Conservation (phyloP, 768 basidiomycete species). For the Trametes cubensis region DNA sequence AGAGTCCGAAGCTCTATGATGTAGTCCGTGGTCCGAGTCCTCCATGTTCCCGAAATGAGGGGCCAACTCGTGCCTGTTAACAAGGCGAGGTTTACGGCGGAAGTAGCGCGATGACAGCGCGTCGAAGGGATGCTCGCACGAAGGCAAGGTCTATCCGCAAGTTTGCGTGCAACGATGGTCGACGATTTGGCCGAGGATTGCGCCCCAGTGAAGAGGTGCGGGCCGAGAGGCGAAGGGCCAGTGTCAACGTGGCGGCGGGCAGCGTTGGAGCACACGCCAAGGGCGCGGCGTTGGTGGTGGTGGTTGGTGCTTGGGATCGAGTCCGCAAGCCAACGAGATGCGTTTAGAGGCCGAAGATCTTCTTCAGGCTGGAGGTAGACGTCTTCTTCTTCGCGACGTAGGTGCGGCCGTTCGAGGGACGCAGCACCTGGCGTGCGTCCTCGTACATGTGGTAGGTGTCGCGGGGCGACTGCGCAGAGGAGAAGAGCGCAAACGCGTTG, state of each 20-base stretch:
- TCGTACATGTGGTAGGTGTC: slow-evolving; percentile 27
- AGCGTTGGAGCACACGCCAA: slow-evolving; percentile 26
- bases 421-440: slow-evolving; percentile 27
- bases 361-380: slow-evolving; percentile 22
- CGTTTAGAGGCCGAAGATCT: slow-evolving; percentile 26
- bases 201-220: no score
- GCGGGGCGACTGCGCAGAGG: slow-evolving; percentile 26
- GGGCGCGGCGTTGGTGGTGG: neutral
- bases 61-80: no score
- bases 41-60: no score
- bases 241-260: slow-evolving; percentile 7
- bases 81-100: no score
- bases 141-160: no score
- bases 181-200: no score
- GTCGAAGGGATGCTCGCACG: no score
- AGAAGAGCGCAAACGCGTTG: slow-evolving; percentile 26
- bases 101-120: no score
- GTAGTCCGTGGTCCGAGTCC: no score
- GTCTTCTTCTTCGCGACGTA: slow-evolving; percentile 18
- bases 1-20: no score
- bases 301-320: neutral
- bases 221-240: neutral
- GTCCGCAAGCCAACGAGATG: neutral
- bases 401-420: slow-evolving; percentile 20
- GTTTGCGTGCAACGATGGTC: no score